Base-by-base conservation (phyloP, 2,329 filamentous ascomycete species). In the Microsporum audouinii region DNA sequence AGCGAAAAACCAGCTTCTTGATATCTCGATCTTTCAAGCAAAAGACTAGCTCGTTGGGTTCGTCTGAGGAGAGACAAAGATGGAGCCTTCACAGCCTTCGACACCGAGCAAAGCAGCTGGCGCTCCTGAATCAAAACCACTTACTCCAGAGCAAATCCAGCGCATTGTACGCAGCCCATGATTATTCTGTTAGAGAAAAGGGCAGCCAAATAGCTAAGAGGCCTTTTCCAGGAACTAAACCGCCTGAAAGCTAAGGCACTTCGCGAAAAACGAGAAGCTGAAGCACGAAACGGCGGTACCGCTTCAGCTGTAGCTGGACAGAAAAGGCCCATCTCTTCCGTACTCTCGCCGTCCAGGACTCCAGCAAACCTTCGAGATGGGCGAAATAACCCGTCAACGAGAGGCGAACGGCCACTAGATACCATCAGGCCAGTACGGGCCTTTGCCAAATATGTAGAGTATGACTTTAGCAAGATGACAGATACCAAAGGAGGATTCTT, bases 401-500 rank as follows among this genome's bases (percentile, higher is more conserved):
- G 53, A 14, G 61, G 33, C 12, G 51, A 71, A 5, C 71, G 74
- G 7, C 76, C 75, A 5, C 69, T 76, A 36, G 73, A 79, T 53
- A 72, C 76, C 3, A 85, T 95, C 57, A 85, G 85, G 60, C 87
- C 92, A 0, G 89, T 89, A 43, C 84, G 86, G 69, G 96, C 95
- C 70, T 96, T 97, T 67, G 85, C 88, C 63, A 92, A 94, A 72
- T 97, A 88, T 71, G 91, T 99, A 70, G 94, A 99, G 71, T 97
- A 96, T 76, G 94, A 99, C 73, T 94, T 99, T 76, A 92, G 88
- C 71, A 88, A 92, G 76, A 97, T 99, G 91, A 95, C 88, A 5
- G 94, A 99, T 73, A 97, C 92, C 0, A 96, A 96, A 71, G 94
- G 94, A 64, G 94, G 94, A 0, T 99, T 99, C 74, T 76, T 99